These are phyloP conservation scores for Dactylellina cionopaga DNA, from an alignment of 2,329 filamentous ascomycete genomes.

Conservation along the genomic window DNA sequence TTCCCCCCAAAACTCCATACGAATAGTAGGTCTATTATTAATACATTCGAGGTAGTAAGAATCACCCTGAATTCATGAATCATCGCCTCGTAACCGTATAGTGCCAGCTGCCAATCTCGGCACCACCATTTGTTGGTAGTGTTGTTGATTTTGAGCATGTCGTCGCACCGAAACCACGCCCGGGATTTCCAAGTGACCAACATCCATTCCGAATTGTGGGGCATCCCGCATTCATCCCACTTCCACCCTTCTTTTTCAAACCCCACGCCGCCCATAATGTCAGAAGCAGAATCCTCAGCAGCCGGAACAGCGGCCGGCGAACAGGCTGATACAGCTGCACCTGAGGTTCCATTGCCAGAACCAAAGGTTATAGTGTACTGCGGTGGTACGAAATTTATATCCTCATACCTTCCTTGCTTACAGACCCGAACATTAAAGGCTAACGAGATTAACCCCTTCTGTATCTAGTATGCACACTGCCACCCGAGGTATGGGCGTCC, in stretches of 20 bases:
- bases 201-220: slow-evolving; percentile 21
- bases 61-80: too few species aligned
- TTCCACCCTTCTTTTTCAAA: background rate
- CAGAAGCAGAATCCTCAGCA: slow-evolving; percentile 48
- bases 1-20: too few species aligned
- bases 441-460: background rate
- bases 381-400: slow-evolving; percentile 34
- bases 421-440: background rate
- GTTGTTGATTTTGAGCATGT: too few species aligned
- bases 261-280: background rate
- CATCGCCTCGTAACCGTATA: too few species aligned
- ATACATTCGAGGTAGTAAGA: too few species aligned
- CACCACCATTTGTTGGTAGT: too few species aligned
- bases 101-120: too few species aligned
- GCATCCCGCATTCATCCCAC: slow-evolving; percentile 24
- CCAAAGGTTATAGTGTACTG: slow-evolving; percentile 35
- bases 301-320: slow-evolving; percentile 42
- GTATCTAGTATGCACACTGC: slow-evolving; percentile 41
- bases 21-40: too few species aligned
- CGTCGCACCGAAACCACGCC: too few species aligned
- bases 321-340: background rate
- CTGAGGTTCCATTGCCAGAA: too few species aligned
- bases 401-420: background rate
- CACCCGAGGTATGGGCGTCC: slow-evolving; percentile 37
- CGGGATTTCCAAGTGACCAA: too few species aligned